A percentile compares a stretch with the other conserved stretches of the same genome.
Conservation (phyloP, 768 basidiomycete species). For the Boletus pseudo-olivaceus region DNA sequence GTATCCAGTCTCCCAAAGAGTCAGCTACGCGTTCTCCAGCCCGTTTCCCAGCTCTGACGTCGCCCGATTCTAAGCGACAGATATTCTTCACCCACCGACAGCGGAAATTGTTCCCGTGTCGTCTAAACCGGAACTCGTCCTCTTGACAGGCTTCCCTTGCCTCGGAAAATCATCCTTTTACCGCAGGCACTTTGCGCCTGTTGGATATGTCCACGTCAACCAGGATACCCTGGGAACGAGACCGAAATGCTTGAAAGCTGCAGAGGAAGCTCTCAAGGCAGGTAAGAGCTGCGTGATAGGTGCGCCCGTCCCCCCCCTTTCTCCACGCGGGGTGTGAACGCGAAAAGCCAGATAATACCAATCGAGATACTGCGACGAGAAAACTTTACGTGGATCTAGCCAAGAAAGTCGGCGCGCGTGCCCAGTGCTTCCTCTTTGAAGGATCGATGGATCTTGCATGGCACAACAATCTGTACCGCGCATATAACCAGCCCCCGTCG, state of each 20-base stretch:
- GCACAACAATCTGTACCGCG: slow-evolving; percentile 92
- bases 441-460: slow-evolving; percentile 78
- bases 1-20: slow-evolving; percentile 43
- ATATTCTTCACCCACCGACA: slow-evolving; percentile 24
- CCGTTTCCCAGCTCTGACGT: background rate
- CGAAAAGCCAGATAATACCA: slow-evolving; percentile 76
- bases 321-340: background rate
- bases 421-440: slow-evolving; percentile 72
- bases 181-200: slow-evolving; percentile 58
- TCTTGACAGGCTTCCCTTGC: slow-evolving; percentile 61
- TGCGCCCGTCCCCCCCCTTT: slow-evolving; percentile 30
- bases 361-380: slow-evolving; percentile 67
- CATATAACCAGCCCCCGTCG: slow-evolving; percentile 54
- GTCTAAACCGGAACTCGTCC: slow-evolving; percentile 43
- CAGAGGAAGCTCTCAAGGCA: slow-evolving; percentile 48
- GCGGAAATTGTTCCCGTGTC: slow-evolving; percentile 13
- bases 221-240: slow-evolving; percentile 80
- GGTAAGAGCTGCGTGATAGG: slow-evolving; percentile 77
- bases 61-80: slow-evolving; percentile 35
- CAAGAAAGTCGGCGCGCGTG: slow-evolving; percentile 46
- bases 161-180: slow-evolving; percentile 85
- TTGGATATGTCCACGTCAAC: slow-evolving; percentile 79
- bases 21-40: slow-evolving; percentile 7
- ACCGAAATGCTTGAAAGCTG: slow-evolving; percentile 67
- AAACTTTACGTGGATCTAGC: slow-evolving; percentile 70